These are phyloP conservation scores for Myochromella boudieri DNA, from an alignment of 768 basidiomycete species.

Conservation along the genomic window DNA sequence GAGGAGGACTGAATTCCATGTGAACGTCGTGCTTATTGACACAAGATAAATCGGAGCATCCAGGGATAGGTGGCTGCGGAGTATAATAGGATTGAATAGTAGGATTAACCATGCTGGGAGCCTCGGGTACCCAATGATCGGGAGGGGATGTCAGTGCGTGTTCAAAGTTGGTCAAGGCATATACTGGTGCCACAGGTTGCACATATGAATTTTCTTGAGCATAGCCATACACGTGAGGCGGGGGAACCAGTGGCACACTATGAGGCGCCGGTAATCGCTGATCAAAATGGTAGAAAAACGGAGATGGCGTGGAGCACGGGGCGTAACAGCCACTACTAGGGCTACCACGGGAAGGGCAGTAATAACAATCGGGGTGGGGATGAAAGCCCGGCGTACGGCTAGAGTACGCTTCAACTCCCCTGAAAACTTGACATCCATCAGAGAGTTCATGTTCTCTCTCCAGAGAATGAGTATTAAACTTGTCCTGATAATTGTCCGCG, in stretches of 20 bases:
- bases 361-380: slow-evolving; percentile 24
- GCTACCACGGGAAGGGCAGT: slow-evolving; percentile 30
- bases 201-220: slow-evolving; percentile 17
- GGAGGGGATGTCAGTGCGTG: slow-evolving; percentile 17
- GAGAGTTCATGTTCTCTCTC: not conserved
- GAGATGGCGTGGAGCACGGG: slow-evolving; percentile 19
- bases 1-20: slow-evolving; percentile 8
- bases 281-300: slow-evolving; percentile 11
- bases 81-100: slow-evolving; percentile 13
- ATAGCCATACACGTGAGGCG: slow-evolving; percentile 13
- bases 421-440: slow-evolving; percentile 7
- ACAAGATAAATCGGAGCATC: slow-evolving; percentile 2
- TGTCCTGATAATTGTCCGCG: not conserved
- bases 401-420: slow-evolving; percentile 17
- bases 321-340: slow-evolving; percentile 13
- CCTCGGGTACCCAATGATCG: slow-evolving; percentile 16
- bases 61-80: slow-evolving; percentile 9
- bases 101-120: slow-evolving; percentile 1
- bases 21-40: slow-evolving; percentile 15
- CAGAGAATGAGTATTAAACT: not conserved
- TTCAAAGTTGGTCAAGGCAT: slow-evolving; percentile 26
- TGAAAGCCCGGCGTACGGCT: slow-evolving; percentile 10
- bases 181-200: slow-evolving; percentile 9
- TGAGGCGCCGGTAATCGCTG: slow-evolving; percentile 6
- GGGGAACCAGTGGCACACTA: slow-evolving; percentile 5